Percentiles rank a stretch among this genome's conserved stretches.
Conservation (phyloP, 2,329 filamentous ascomycete genomes). For the Neofusicoccum umdonicola region DNA sequence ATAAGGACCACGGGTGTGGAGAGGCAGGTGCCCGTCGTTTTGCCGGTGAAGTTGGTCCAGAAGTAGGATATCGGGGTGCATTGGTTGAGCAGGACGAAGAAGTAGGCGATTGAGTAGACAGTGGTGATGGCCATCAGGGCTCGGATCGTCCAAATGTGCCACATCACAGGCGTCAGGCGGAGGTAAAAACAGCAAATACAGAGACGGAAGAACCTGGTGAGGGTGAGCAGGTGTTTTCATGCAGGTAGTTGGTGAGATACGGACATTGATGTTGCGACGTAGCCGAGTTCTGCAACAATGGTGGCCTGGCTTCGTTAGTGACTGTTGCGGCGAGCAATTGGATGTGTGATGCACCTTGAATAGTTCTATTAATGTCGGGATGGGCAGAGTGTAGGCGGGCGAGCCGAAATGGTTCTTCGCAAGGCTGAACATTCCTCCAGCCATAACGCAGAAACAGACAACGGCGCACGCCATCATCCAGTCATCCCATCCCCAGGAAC, state of each 20-base stretch:
- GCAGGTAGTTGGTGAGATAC: no score
- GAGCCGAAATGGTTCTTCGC: conserved; percentile 4
- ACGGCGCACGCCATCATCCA: conserved; percentile 1
- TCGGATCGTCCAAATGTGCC: conserved; percentile 11
- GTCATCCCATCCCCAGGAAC: background rate
- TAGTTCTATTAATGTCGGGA: background rate
- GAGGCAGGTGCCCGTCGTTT: conserved; percentile 1
- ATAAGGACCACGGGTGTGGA: background rate
- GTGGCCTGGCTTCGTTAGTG: background rate
- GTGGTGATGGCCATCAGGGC: background rate
- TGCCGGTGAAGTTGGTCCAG: conserved; percentile 5
- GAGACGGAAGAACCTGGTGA: conserved; percentile 3
- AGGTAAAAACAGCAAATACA: conserved; percentile 12
- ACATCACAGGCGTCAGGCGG: conserved; percentile 6
- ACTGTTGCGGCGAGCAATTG: no score
- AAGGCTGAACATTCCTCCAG: background rate
- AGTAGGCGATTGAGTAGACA: conserved; percentile 5
- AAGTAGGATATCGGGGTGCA: conserved; percentile 5
- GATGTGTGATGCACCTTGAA: background rate
- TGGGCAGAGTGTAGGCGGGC: background rate
- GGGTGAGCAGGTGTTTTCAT: no score
- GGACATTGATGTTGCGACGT: conserved; percentile 3
- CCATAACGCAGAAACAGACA: conserved; percentile 4
- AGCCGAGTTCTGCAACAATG: background rate
- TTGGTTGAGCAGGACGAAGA: conserved; percentile 12